phyloP scores from a whole-genome alignment of 78 protist species.

The Dictyostelium purpureum region DNA sequence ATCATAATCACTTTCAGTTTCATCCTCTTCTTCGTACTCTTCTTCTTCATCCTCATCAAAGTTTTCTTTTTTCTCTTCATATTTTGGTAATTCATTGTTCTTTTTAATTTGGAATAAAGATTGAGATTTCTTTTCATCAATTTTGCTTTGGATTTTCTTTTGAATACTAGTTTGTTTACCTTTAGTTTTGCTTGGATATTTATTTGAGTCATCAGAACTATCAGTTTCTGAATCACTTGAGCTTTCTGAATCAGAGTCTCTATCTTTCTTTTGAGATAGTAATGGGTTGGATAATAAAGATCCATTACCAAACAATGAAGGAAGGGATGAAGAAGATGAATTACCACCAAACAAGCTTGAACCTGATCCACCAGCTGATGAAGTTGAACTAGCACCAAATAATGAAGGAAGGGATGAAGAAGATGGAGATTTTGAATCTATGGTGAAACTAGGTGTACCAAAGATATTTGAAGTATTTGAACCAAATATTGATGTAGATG shows the following conservation, averaged over 20 bases:
- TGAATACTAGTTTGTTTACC: no score
- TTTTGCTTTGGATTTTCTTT: neutral
- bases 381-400: neutral
- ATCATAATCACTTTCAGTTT: neutral
- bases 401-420: no score
- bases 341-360: neutral
- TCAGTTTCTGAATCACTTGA: neutral
- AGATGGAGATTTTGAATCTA: neutral
- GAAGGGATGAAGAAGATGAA: neutral
- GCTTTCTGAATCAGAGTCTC: neutral
- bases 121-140: neutral
- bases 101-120: neutral
- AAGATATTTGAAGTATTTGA: neutral
- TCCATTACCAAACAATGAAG: neutral
- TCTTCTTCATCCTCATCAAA: neutral
- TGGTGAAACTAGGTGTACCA: neutral
- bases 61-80: neutral
- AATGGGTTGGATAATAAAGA: neutral
- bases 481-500: neutral
- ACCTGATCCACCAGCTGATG: neutral
- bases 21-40: neutral
- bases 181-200: no score
- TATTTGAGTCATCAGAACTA: neutral
- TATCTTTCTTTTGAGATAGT: neutral
- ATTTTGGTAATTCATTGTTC: neutral